phyloP scores from a whole-genome alignment of 1,139 yeast species.

The Suhomyces yuchorum region DNA sequence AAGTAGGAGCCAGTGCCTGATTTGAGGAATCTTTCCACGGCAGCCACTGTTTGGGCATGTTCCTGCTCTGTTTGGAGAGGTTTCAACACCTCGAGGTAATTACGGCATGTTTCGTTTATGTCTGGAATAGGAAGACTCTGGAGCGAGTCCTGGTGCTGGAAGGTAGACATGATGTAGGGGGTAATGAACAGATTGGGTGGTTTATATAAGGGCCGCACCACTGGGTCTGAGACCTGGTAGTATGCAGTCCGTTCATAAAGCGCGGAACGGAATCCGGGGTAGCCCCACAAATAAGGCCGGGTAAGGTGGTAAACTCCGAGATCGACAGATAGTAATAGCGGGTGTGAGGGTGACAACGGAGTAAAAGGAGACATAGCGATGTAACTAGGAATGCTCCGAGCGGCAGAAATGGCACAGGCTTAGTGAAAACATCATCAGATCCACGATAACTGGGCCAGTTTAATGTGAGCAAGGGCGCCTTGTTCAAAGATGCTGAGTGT shows the following conservation, averaged over 20 bases:
- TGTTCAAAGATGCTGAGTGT: no score
- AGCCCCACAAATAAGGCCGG: slow-evolving; percentile 10
- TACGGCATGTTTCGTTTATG: slow-evolving; percentile 60
- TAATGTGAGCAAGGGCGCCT: no score
- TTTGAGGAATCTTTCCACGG: slow-evolving; percentile 60
- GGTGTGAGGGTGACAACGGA: background rate
- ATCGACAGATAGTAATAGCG: background rate
- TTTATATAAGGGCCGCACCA: slow-evolving; percentile 1
- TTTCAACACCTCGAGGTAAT: slow-evolving; percentile 64
- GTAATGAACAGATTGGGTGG: background rate
- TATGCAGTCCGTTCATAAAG: background rate
- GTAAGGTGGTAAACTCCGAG: slow-evolving; percentile 11
- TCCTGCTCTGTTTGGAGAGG: slow-evolving; percentile 79
- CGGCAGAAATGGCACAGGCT: no score
- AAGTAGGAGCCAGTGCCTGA: slow-evolving; percentile 60
- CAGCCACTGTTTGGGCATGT: slow-evolving; percentile 58
- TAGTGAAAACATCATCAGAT: no score
- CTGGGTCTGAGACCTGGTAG: background rate
- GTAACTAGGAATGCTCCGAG: no score
- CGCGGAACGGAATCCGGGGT: slow-evolving; percentile 10
- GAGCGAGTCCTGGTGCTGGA: slow-evolving; percentile 56
- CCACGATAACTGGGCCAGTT: no score
- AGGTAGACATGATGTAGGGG: slow-evolving; percentile 48
- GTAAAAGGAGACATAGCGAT: no score
- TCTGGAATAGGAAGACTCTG: slow-evolving; percentile 78